A percentile compares a stretch with the other conserved stretches of the same genome.
phyloP scores from a whole-genome alignment of 257 asterid genomes.

The Prunella vulgaris region DNA sequence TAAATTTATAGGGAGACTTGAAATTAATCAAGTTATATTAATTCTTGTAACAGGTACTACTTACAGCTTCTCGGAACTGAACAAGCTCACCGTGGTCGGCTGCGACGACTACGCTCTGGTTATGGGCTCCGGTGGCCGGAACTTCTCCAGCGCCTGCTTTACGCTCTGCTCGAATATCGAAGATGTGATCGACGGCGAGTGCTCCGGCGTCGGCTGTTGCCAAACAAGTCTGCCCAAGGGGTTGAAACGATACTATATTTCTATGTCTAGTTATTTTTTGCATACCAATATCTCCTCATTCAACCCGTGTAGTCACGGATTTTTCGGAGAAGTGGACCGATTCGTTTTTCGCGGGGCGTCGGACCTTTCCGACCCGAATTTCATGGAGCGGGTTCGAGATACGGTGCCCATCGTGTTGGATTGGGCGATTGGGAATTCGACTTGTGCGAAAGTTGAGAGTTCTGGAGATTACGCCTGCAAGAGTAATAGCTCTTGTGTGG shows the following conservation, averaged over 20 bases:
- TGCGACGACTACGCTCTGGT: constrained; percentile 52
- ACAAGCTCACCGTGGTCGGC: constrained; percentile 55
- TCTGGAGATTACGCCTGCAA: neutral
- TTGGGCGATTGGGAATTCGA: constrained; percentile 64
- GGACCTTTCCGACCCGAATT: constrained; percentile 51
- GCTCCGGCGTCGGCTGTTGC: constrained; percentile 73
- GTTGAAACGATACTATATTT: neutral
- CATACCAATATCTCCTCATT: constrained; percentile 28
- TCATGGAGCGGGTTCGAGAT: constrained; percentile 18
- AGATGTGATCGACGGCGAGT: constrained; percentile 37
- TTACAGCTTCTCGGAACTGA: constrained; percentile 46
- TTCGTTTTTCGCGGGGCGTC: constrained; percentile 45
- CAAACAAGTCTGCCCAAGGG: constrained; percentile 62
- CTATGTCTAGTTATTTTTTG: constrained; percentile 11
- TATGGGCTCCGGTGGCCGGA: constrained; percentile 8
- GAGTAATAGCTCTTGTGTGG: neutral
- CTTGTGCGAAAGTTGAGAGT: constrained; percentile 25
- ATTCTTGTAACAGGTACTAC: constrained; percentile 13
- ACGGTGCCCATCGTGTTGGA: constrained; percentile 58
- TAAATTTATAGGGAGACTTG: no score
- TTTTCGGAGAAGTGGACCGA: constrained; percentile 45
- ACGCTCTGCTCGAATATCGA: constrained; percentile 35
- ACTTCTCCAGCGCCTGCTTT: constrained; percentile 49
- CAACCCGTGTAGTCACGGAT: constrained; percentile 60
- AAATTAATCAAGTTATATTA: no score